phyloP scores from a whole-genome alignment of 495 filamentous ascomycete species.

The Saxophila tyrrhenica region DNA sequence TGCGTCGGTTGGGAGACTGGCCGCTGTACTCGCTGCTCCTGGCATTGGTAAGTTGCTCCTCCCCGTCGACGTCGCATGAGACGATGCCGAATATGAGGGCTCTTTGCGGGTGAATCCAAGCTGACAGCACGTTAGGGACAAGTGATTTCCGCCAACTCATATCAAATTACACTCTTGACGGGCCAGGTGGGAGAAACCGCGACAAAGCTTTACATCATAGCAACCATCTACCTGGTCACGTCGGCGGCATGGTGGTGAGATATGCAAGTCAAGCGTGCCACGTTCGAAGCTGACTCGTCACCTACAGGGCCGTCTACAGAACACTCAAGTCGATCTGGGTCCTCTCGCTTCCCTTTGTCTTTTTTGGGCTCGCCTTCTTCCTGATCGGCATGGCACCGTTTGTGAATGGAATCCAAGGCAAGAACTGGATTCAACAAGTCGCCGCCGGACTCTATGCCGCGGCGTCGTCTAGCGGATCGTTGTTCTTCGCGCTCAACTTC shows the following conservation, averaged over 20 bases:
- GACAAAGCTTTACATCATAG: slow-evolving; percentile 51
- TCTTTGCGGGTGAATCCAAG: background rate
- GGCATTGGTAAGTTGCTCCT: slow-evolving; percentile 35
- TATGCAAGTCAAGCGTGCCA: background rate
- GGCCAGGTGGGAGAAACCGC: slow-evolving; percentile 50
- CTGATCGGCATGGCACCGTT: slow-evolving; percentile 51
- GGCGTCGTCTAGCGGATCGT: slow-evolving; percentile 47
- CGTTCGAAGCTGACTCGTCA: background rate
- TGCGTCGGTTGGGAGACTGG: slow-evolving; percentile 46
- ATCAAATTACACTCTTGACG: slow-evolving; percentile 55
- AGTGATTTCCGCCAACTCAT: slow-evolving; percentile 55
- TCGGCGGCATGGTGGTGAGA: slow-evolving; percentile 51
- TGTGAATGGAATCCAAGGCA: slow-evolving; percentile 24
- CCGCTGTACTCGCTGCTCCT: slow-evolving; percentile 57
- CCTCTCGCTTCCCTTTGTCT: slow-evolving; percentile 46
- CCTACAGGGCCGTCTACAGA: slow-evolving; percentile 37
- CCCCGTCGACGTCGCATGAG: too few species aligned
- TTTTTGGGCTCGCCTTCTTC: slow-evolving; percentile 53
- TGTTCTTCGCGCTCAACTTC: slow-evolving; percentile 59
- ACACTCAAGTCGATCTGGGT: slow-evolving; percentile 45
- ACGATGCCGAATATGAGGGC: too few species aligned
- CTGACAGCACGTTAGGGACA: slow-evolving; percentile 32
- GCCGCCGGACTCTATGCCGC: slow-evolving; percentile 50
- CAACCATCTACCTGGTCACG: slow-evolving; percentile 47
- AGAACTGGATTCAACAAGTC: slow-evolving; percentile 43